Evolutionary conservation across 805 yeast genomes (phyloP), one percentile per base, ranked within the genome.

Genomic region (Spathaspora gorwiae): DNA sequence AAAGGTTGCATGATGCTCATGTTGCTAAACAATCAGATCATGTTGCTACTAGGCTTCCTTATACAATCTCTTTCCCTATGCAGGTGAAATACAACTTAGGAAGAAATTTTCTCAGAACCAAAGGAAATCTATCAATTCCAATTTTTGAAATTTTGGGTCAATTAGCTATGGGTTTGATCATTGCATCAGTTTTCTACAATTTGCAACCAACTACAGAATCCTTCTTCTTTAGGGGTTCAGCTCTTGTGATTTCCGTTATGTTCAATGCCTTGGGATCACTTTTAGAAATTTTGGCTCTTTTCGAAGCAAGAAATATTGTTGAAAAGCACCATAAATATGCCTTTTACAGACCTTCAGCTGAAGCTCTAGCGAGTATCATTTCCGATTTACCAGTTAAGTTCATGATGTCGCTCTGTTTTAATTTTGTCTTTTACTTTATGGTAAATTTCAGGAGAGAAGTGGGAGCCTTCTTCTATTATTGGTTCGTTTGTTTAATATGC

Each of bases 291-390:
- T 70, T 81, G 52, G 60, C 75, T 10, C 65, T 80, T 44, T 82
- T 78, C 54, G 76, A 77, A 46, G 76, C 75, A 45, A 78, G 84
- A 64, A 79, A 83, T 27, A 78, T 86, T 47, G 73, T 83, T 26
- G 76, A 75, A 53, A 85, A 86, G 56, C 94, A 86, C 58, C 80
- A 81, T 54, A 73, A 75, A 40, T 86, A 83, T 53, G 80, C 87
- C 0, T 73, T 85, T 48, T 87, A 83, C 57, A 80, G 80, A 46
- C 89, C 90, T 1, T 75, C 87, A 12, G 80, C 87, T 3, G 90
- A 84, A 54, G 84, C 87, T 1, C 51, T 85, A 3, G 81, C 87
- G 0, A 68, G 79, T 3, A 67, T 80, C 35, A 46, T 83, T 6
- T 73, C 86, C 2, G 83, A 79, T 39, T 60, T 85, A 46, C 90